Conservation (phyloP, 148 eudicot genomes). For the Chenopodium berlandieri region DNA sequence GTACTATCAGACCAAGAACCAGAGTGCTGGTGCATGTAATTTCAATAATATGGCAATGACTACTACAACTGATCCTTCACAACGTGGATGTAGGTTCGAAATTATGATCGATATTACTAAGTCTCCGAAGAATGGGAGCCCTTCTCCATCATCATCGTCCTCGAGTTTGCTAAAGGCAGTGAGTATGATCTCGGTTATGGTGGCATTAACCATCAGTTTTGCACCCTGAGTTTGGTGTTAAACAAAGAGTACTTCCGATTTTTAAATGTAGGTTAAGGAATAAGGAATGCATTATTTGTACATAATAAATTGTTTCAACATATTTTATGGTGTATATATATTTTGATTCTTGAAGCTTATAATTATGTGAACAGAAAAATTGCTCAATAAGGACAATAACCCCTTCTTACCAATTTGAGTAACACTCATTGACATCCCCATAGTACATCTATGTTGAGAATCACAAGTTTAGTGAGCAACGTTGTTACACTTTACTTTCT, state of each 20-base stretch:
- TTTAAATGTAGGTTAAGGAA: background rate
- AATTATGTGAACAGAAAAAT: too few relatives aligned
- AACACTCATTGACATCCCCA: too few relatives aligned
- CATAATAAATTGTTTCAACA: constrained; percentile 2
- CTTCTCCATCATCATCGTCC: constrained; percentile 1
- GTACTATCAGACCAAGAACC: constrained; percentile 82
- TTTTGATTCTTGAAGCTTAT: constrained; percentile 13
- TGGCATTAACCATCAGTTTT: constrained; percentile 19
- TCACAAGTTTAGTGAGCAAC: too few relatives aligned
- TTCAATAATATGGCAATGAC: constrained; percentile 52
- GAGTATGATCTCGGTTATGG: constrained; percentile 18
- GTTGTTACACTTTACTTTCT: too few relatives aligned
- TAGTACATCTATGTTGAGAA: too few relatives aligned
- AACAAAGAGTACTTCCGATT: background rate
- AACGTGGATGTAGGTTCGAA: constrained; percentile 54
- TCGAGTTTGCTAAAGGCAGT: constrained; percentile 12
- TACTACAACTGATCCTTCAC: constrained; percentile 70
- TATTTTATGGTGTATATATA: background rate
- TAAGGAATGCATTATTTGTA: constrained; percentile 6
- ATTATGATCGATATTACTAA: constrained; percentile 62
- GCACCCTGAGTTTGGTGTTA: constrained; percentile 10
- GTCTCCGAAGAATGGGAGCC: constrained; percentile 34
- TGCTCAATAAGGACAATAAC: too few relatives aligned
- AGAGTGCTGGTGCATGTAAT: constrained; percentile 52
- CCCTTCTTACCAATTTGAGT: too few relatives aligned